These are phyloP conservation scores for Lyophyllum atratum DNA, from an alignment of 768 basidiomycete species.

Conservation along the genomic window DNA sequence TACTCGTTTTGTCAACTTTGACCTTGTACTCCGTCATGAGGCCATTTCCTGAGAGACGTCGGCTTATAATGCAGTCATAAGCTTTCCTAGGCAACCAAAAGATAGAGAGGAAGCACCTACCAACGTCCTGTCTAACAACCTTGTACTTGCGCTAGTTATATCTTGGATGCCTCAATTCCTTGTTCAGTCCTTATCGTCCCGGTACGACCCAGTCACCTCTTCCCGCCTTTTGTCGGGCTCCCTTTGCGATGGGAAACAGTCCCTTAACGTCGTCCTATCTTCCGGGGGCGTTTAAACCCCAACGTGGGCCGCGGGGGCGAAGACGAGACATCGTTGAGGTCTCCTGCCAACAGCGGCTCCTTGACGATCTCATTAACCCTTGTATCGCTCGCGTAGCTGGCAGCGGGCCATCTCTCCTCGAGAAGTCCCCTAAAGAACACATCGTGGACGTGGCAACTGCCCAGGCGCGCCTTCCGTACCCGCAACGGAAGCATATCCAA, in stretches of 20 bases:
- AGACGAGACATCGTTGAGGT: not conserved
- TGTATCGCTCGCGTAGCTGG: not conserved
- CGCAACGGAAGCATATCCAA: not conserved
- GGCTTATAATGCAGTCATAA: not conserved
- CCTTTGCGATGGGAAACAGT: not conserved
- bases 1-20: not conserved
- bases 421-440: conserved; percentile 11
- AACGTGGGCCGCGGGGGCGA: not conserved
- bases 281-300: not conserved
- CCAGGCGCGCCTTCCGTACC: not conserved
- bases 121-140: not conserved
- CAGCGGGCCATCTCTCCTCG: not conserved
- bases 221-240: not conserved
- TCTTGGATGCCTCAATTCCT: not conserved
- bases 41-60: not conserved
- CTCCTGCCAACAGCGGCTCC: not conserved
- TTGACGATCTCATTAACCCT: not conserved
- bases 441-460: not conserved
- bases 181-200: not conserved
- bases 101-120: not conserved
- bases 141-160: conserved; percentile 6
- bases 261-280: not conserved
- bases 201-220: not conserved
- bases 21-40: not conserved
- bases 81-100: not conserved